These are phyloP conservation scores for Trichoderma semiorbis DNA, from an alignment of 2,329 filamentous ascomycete species.

Conservation along the genomic window DNA sequence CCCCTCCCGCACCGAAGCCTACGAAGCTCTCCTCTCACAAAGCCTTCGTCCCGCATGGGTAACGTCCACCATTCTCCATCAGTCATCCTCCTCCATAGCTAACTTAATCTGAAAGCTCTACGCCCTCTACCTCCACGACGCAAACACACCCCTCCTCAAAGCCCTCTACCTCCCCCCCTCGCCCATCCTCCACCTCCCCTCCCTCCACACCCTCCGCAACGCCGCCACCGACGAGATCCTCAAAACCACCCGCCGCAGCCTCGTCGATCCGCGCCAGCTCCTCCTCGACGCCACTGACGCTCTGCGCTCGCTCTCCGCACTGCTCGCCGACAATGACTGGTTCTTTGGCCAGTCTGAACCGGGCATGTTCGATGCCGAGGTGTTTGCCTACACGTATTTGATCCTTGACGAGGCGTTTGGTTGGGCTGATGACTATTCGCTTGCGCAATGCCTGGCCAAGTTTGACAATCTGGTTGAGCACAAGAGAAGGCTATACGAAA, in stretches of 20 bases:
- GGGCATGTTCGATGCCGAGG: constrained; percentile 77
- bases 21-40: constrained; percentile 72
- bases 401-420: constrained; percentile 62
- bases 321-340: constrained; percentile 43
- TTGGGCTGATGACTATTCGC: constrained; percentile 58
- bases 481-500: constrained; percentile 33
- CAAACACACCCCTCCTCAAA: constrained; percentile 66
- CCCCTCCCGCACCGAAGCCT: constrained; percentile 63
- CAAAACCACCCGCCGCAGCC: constrained; percentile 49
- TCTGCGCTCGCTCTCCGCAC: constrained; percentile 43
- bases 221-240: constrained; percentile 74
- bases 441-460: constrained; percentile 54
- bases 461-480: constrained; percentile 59
- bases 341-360: constrained; percentile 54
- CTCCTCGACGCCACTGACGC: constrained; percentile 45
- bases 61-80: constrained; percentile 17
- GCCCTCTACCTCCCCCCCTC: constrained; percentile 70
- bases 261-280: constrained; percentile 35
- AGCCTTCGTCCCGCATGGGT: constrained; percentile 85
- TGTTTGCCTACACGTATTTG: constrained; percentile 87
- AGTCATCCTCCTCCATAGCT: not conserved
- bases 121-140: constrained; percentile 70
- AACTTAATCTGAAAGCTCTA: constrained; percentile 56
- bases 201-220: constrained; percentile 63
- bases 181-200: constrained; percentile 58